Evolutionary conservation across 176 grass and related monocot species (phyloP), one percentile per base, ranked within the genome.

Genomic region (Rhynchospora pubera): DNA sequence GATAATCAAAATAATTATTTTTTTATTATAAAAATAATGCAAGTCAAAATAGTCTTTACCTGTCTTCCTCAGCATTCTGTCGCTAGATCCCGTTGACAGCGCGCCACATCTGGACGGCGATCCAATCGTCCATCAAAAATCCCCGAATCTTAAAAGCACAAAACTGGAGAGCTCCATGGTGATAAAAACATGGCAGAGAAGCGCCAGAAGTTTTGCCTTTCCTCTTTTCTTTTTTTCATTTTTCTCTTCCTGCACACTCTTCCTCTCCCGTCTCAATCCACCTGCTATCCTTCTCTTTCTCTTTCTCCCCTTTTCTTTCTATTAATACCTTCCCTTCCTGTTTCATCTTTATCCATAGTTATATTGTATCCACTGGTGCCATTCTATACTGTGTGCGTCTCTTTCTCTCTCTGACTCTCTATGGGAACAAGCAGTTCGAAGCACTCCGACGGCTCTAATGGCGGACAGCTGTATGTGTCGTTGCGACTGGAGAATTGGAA

Each of bases 401-500:
- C 3, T 59, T 4, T 59, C 62, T 66, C 65, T 67, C 65, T 74
- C 19, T 52, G 4, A 15, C 19, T 63, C 74, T 21, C 77, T 69
- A 94, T 93, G 95, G 90, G 85, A 23, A 77, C 89, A 66, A 57
- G 52, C 71, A 89, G 68, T 52, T 83, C 85, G 62, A 84, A 84
- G 83, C 85, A 84, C 85, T 67, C 74, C 52, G 89, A 81, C 52
- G 81, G 70, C 14, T 55, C 77, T 39, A 46, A 85, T 13, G 89
- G 51, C 42, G 86, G 86, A 24, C 91, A 98, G 83, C 84, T 94
- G 34, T 94, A 88, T 77, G 85, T 98, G 51, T 93, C 91, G 62
- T 79, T 95, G 12, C 90, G 89, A 79, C 83, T 98, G 83, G 96
- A 91, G 89, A 91, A 90, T 81, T 79, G 72, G 13, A 86, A 79